A percentile compares a stretch with the other conserved stretches of the same genome.
Conservation (phyloP, 2,329 filamentous ascomycete genomes). For the Neofusicoccum kwambonambiense region DNA sequence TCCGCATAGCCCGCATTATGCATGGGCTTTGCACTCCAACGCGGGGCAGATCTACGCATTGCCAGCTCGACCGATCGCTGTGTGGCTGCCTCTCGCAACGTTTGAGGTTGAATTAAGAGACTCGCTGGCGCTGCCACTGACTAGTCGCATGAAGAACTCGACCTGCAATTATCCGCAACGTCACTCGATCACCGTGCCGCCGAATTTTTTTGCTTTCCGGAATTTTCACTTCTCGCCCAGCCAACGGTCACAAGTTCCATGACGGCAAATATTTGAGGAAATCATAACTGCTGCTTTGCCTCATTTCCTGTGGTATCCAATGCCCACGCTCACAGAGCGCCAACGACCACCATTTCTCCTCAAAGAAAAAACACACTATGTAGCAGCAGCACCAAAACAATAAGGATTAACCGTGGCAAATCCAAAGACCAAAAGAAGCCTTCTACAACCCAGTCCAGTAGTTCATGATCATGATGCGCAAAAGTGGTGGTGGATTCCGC, state of each 20-base stretch:
- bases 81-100: background rate
- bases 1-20: background rate
- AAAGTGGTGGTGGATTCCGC: background rate
- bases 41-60: background rate
- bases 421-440: background rate
- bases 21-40: background rate
- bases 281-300: background rate
- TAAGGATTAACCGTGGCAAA: background rate
- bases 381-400: background rate
- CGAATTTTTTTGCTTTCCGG: background rate
- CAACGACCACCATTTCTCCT: background rate
- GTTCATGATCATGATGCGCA: background rate
- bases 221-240: background rate
- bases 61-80: background rate
- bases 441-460: background rate
- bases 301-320: background rate
- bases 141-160: background rate
- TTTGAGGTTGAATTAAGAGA: background rate
- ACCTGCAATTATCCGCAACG: background rate
- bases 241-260: background rate
- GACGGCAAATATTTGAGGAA: background rate
- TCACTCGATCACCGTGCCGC: background rate
- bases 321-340: background rate
- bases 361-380: background rate
- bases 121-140: background rate